Conservation (phyloP, 2,329 filamentous ascomycete species). For the Phialophora expanda region DNA sequence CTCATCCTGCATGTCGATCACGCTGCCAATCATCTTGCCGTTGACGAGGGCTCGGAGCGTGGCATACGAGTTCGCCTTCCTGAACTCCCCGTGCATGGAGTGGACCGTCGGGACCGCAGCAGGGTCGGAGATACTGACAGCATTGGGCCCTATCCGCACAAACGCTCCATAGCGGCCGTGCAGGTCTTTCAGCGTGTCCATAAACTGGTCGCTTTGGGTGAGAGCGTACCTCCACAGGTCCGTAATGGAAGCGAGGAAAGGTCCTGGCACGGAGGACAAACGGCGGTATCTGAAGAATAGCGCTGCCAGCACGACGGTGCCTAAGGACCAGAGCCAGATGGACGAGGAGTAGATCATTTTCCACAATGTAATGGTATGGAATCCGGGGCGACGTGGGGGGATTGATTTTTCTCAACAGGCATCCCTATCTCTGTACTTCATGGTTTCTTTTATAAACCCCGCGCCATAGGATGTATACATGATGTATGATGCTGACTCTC, state of each 20-base stretch:
- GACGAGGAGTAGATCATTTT: slow-evolving; percentile 13
- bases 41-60: slow-evolving; percentile 33
- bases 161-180: slow-evolving; percentile 27
- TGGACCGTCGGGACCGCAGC: slow-evolving; percentile 24
- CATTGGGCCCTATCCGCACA: slow-evolving; percentile 31
- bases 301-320: neutral
- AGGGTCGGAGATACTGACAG: slow-evolving; percentile 26
- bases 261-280: slow-evolving; percentile 60
- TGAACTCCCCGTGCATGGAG: slow-evolving; percentile 20
- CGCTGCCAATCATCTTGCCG: slow-evolving; percentile 17
- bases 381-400: no score
- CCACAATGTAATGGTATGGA: neutral
- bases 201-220: slow-evolving; percentile 26
- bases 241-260: slow-evolving; percentile 68
- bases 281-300: slow-evolving; percentile 14
- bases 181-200: slow-evolving; percentile 31
- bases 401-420: neutral
- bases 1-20: slow-evolving; percentile 32
- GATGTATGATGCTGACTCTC: neutral
- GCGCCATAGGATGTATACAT: neutral
- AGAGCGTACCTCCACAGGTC: slow-evolving; percentile 71
- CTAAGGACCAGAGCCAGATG: slow-evolving; percentile 4
- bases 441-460: neutral
- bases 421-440: neutral
- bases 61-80: slow-evolving; percentile 38